These are phyloP conservation scores for Gaertneriomyces semiglobifer DNA, from an alignment of 192 early-diverging fungal species.

Conservation along the genomic window DNA sequence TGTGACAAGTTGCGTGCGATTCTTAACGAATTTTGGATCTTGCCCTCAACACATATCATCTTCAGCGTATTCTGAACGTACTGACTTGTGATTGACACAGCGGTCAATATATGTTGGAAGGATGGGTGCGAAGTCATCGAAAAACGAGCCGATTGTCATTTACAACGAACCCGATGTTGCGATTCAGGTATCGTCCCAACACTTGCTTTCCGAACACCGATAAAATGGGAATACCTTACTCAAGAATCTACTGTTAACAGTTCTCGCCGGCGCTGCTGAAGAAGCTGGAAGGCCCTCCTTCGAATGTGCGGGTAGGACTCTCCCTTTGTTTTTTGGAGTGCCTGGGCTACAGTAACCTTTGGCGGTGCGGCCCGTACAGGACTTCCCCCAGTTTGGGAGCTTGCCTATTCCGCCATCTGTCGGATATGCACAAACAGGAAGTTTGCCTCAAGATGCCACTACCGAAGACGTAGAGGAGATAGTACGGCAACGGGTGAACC, in stretches of 20 bases:
- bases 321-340: not conserved
- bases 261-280: slow-evolving; percentile 32
- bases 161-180: slow-evolving; percentile 35
- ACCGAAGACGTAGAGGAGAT: slow-evolving; percentile 28
- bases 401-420: slow-evolving; percentile 1
- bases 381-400: slow-evolving; percentile 5
- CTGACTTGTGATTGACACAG: slow-evolving; percentile 1
- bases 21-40: too few species aligned
- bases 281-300: slow-evolving; percentile 28
- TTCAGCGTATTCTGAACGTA: too few species aligned
- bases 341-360: not conserved
- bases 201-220: too few species aligned
- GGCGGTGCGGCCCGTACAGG: not conserved
- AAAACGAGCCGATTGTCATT: slow-evolving; percentile 31
- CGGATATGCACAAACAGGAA: not conserved
- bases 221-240: not conserved
- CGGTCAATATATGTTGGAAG: not conserved
- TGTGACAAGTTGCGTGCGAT: too few species aligned
- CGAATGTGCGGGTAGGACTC: slow-evolving; percentile 16
- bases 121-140: slow-evolving; percentile 29
- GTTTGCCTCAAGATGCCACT: not conserved
- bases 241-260: not conserved
- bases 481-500: slow-evolving; percentile 34
- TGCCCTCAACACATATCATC: too few species aligned
- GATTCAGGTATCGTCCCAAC: slow-evolving; percentile 14